Evolutionary conservation across 352 stramenopile genomes (phyloP).

Genomic region (Hyaloperonospora brassicae): DNA sequence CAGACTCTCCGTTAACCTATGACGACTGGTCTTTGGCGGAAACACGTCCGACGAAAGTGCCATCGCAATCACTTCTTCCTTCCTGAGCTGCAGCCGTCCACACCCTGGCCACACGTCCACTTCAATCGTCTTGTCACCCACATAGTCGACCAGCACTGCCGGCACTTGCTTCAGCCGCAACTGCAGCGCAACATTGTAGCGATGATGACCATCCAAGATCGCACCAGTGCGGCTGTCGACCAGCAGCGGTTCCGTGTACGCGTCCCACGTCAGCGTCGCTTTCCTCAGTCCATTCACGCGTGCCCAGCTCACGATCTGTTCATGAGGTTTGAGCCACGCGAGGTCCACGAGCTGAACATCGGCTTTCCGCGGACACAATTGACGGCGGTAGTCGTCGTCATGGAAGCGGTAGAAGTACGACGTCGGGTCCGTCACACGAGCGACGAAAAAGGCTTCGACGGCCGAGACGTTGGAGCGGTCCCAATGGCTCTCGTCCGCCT

Average conservation of each 20-base stretch:
- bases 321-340: slow-evolving; percentile 77
- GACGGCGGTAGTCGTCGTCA: slow-evolving; percentile 49
- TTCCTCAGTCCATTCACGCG: slow-evolving; percentile 70
- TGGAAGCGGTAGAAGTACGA: slow-evolving; percentile 85
- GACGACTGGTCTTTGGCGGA: slow-evolving; percentile 77
- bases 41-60: slow-evolving; percentile 73
- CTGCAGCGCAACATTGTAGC: slow-evolving; percentile 71
- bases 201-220: slow-evolving; percentile 80
- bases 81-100: slow-evolving; percentile 53
- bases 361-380: slow-evolving; percentile 62
- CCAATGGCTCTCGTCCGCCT: not conserved
- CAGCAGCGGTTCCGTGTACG: slow-evolving; percentile 73
- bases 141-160: slow-evolving; percentile 72
- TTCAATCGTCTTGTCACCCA: slow-evolving; percentile 61
- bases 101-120: slow-evolving; percentile 77
- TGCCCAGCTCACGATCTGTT: slow-evolving; percentile 76
- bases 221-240: slow-evolving; percentile 71
- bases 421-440: slow-evolving; percentile 71
- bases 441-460: slow-evolving; percentile 70
- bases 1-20: slow-evolving; percentile 72
- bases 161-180: slow-evolving; percentile 66
- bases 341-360: slow-evolving; percentile 78
- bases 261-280: slow-evolving; percentile 72
- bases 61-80: slow-evolving; percentile 81
- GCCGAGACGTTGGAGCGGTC: slow-evolving; percentile 11